These are phyloP conservation scores for Waltergamsia citrina DNA, from an alignment of 2,329 filamentous ascomycete species.

Conservation along the genomic window DNA sequence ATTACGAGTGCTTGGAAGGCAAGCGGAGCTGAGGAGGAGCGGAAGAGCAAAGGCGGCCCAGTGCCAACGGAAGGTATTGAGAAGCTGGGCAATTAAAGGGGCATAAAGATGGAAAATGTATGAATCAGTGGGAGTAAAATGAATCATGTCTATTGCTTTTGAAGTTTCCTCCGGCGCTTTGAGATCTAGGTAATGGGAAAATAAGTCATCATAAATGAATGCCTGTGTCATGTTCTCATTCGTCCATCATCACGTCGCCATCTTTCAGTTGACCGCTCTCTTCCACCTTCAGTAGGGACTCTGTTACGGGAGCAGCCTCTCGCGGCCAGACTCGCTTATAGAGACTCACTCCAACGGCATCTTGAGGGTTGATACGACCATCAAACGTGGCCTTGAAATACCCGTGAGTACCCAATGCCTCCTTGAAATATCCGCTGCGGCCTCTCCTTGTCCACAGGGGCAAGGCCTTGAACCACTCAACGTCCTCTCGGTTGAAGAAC, in stretches of 20 bases:
- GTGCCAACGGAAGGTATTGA: constrained; percentile 47
- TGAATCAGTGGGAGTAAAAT: background rate
- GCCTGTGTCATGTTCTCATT: constrained; percentile 1
- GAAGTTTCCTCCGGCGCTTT: background rate
- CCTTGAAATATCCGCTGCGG: constrained; percentile 84
- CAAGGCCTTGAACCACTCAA: constrained; percentile 95
- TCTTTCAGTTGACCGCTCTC: constrained; percentile 10
- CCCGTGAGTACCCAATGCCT: constrained; percentile 91
- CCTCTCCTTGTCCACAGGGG: constrained; percentile 91
- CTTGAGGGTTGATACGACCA: constrained; percentile 88
- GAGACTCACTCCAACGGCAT: constrained; percentile 82
- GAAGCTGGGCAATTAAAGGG: constrained; percentile 19
- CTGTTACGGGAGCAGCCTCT: constrained; percentile 41
- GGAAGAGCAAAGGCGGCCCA: constrained; percentile 45
- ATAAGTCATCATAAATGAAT: background rate
- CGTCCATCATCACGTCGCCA: constrained; percentile 25
- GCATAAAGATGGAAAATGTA: background rate
- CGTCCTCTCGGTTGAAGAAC: constrained; percentile 97
- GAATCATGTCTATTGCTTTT: constrained; percentile 3
- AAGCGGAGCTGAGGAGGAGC: constrained; percentile 64
- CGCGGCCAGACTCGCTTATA: constrained; percentile 83
- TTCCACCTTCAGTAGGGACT: constrained; percentile 28
- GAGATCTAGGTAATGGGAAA: background rate
- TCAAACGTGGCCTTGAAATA: constrained; percentile 99
- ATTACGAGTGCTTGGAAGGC: constrained; percentile 89